These are phyloP conservation scores for Pestalotiopsis sp. DNA, from an alignment of 2,329 filamentous ascomycete species.

Conservation along the genomic window DNA sequence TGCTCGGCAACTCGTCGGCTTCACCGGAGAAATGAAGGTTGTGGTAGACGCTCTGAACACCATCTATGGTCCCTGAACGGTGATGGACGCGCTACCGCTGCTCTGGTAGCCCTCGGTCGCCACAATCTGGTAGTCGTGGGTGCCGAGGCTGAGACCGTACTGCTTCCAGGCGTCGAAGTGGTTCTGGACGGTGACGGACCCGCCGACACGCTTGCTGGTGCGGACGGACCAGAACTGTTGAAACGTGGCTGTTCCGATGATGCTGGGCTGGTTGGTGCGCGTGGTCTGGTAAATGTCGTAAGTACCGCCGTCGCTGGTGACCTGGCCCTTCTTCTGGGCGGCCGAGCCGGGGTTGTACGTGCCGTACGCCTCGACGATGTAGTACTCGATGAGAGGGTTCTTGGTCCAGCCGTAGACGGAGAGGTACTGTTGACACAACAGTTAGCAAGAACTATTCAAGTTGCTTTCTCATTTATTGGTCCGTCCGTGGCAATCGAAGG, in stretches of 20 bases:
- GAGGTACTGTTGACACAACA: slow-evolving; percentile 46
- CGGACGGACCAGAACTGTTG: slow-evolving; percentile 57
- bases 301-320: slow-evolving; percentile 34
- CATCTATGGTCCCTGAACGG: slow-evolving; percentile 3
- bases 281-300: slow-evolving; percentile 39
- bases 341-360: slow-evolving; percentile 35
- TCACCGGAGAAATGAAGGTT: neutral
- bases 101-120: slow-evolving; percentile 17
- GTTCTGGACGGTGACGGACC: slow-evolving; percentile 35
- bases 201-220: slow-evolving; percentile 47
- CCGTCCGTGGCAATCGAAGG: neutral
- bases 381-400: slow-evolving; percentile 42
- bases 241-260: slow-evolving; percentile 49
- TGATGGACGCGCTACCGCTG: slow-evolving; percentile 14
- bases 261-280: slow-evolving; percentile 44
- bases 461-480: neutral
- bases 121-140: slow-evolving; percentile 37
- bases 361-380: slow-evolving; percentile 39
- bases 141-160: slow-evolving; percentile 33
- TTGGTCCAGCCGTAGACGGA: slow-evolving; percentile 43
- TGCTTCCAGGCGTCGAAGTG: slow-evolving; percentile 37
- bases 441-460: slow-evolving; percentile 41
- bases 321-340: slow-evolving; percentile 29
- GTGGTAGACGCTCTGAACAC: neutral
- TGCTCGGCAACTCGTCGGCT: neutral